Conservation (phyloP, 495 filamentous ascomycete genomes). For the Parathielavia hyrcaniae region DNA sequence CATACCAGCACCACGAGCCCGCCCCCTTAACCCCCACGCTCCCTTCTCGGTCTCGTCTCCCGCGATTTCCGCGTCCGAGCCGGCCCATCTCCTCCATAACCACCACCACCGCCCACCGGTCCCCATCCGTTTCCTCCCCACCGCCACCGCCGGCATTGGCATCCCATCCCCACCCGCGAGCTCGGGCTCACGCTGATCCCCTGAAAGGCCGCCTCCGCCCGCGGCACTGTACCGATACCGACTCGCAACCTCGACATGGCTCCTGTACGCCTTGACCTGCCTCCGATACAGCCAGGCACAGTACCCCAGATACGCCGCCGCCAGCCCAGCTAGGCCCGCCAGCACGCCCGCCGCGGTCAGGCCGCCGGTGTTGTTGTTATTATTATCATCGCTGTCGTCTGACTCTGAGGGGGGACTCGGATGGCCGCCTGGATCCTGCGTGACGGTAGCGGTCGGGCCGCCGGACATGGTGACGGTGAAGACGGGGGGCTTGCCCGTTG, state of each 20-base stretch:
- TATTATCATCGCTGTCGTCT: neutral
- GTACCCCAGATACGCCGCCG: constrained; percentile 60
- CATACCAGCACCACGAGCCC: no score
- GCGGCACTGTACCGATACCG: constrained; percentile 34
- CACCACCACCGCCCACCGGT: no score
- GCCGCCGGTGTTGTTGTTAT: constrained; percentile 16
- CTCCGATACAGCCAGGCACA: constrained; percentile 64
- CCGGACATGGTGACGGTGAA: constrained; percentile 55
- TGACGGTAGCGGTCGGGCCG: constrained; percentile 53
- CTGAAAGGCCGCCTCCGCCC: neutral
- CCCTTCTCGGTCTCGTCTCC: constrained; percentile 8
- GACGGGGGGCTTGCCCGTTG: constrained; percentile 56
- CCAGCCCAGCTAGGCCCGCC: constrained; percentile 53
- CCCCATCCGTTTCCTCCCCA: no score
- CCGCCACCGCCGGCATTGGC: no score
- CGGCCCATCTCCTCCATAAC: no score
- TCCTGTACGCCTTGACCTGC: constrained; percentile 55
- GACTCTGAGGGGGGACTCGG: constrained; percentile 3
- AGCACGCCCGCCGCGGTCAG: constrained; percentile 60
- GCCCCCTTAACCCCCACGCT: constrained; percentile 9
- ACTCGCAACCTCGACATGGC: constrained; percentile 54
- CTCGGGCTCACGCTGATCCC: constrained; percentile 4
- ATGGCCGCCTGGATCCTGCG: constrained; percentile 29
- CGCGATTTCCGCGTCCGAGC: no score
- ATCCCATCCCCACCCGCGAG: no score